Evolutionary conservation across 805 yeast species (phyloP).

Genomic region (Candida jianshihensis): DNA sequence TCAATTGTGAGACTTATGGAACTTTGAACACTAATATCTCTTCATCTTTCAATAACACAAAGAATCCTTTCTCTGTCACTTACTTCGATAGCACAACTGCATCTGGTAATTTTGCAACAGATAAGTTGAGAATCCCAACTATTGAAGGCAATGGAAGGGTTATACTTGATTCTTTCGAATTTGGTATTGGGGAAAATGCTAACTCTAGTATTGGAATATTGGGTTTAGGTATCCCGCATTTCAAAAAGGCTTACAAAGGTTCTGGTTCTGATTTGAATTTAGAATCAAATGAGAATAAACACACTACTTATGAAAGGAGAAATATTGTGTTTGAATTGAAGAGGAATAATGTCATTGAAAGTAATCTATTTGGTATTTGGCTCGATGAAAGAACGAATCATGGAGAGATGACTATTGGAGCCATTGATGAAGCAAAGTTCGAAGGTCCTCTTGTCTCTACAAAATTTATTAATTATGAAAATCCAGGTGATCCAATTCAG

Average conservation of each 20-base stretch:
- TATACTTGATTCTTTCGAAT: constrained; percentile 27
- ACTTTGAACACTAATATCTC: constrained; percentile 2
- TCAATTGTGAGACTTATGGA: constrained; percentile 6
- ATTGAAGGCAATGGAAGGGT: constrained; percentile 9
- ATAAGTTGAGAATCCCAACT: constrained; percentile 3
- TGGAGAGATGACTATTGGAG: constrained; percentile 32
- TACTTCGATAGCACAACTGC: constrained; percentile 46
- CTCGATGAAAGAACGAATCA: constrained; percentile 5
- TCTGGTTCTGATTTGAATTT: too few species aligned
- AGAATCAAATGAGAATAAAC: neutral
- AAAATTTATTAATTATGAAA: constrained; percentile 20
- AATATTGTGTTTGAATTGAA: constrained; percentile 10
- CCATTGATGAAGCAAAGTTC: constrained; percentile 33
- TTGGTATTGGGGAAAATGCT: constrained; percentile 26
- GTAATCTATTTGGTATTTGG: constrained; percentile 16
- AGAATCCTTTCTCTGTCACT: constrained; percentile 26
- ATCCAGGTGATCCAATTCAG: constrained; percentile 4
- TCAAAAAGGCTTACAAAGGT: constrained; percentile 1
- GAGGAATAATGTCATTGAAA: constrained; percentile 2
- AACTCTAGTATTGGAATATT: constrained; percentile 35
- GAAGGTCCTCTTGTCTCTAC: constrained; percentile 25
- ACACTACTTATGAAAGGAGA: constrained; percentile 3
- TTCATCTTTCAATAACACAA: constrained; percentile 9
- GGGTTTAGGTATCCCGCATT: constrained; percentile 30
- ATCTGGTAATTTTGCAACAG: constrained; percentile 46